Base-by-base conservation (phyloP, 2,329 filamentous ascomycete genomes). In the Pseudocercospora macadamiae region DNA sequence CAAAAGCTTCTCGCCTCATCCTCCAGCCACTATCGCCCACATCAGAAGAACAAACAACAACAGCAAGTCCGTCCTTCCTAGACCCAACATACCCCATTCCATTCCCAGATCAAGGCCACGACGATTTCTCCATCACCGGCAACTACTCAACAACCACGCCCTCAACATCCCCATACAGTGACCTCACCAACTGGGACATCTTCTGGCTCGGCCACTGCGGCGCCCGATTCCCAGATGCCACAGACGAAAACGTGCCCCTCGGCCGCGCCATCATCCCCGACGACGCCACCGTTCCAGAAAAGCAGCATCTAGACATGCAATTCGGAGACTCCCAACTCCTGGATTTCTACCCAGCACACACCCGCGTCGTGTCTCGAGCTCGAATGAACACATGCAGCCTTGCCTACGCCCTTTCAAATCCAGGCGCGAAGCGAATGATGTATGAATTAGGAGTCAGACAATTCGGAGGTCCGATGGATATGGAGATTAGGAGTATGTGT, bases 331-430 rank as follows among this genome's bases (percentile, higher is more conserved):
- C 54, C 12, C 54, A 62, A 10, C 60, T 68, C 5, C 34, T 57
- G 1, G 49, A 57, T 1, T 30, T 58, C 23, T 69, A 68, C 47
- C 59, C 57, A 6, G 18, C 52, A 16, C 77, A 82, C 63, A 81
- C 78, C 0, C 73, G 80, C 1, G 74, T 78, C 0, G 73, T 79
- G 1, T 79, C 80, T 57, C 62, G 78, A 47, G 73, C 70, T 1
- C 73, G 75, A 36, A 74, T 74, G 1, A 73, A 75, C 8, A 68
- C 74, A 14, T 80, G 76, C 59, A 76, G 75, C 0, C 68, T 76
- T 0, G 80, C 74, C 21, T 82, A 82, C 54, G 80, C 75, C 0
- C 71, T 82, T 32, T 77, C 74, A 26, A 79, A 76, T 61, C 59
- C 64, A 14, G 79, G 77, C 0, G 80, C 80, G 1, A 71, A 75